Evolutionary conservation across 768 basidiomycete species (phyloP).

Genomic region (Suillus fuscotomentosus): DNA sequence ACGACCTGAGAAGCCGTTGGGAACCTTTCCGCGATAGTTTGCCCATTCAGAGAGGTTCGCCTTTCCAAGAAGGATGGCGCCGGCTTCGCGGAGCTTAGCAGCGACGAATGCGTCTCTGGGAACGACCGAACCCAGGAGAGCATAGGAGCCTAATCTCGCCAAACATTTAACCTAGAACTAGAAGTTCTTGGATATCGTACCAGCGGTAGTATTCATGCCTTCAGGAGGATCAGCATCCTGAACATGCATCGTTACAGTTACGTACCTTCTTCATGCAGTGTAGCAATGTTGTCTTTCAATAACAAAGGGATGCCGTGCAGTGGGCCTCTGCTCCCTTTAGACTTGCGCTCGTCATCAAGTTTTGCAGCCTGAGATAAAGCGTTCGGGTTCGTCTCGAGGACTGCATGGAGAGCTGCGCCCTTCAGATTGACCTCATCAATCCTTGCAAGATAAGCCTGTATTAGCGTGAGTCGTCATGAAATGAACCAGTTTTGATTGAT

Average conservation of each 20-base stretch:
- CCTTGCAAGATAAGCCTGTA: constrained; percentile 61
- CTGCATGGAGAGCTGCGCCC: constrained; percentile 55
- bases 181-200: constrained; percentile 10
- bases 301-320: constrained; percentile 63
- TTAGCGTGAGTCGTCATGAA: background rate
- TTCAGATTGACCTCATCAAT: constrained; percentile 66
- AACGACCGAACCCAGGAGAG: constrained; percentile 35
- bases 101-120: constrained; percentile 32
- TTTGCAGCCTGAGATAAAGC: constrained; percentile 51
- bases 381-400: constrained; percentile 59
- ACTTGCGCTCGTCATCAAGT: constrained; percentile 48
- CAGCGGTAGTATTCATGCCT: constrained; percentile 42
- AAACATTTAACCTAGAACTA: background rate
- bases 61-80: constrained; percentile 41
- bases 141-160: constrained; percentile 28
- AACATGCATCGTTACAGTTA: background rate
- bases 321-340: constrained; percentile 41
- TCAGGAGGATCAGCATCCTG: background rate
- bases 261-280: constrained; percentile 30
- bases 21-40: constrained; percentile 36
- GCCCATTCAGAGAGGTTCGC: constrained; percentile 46
- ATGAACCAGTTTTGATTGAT: background rate
- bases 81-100: constrained; percentile 29
- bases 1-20: constrained; percentile 45
- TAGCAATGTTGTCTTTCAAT: constrained; percentile 47